Evolutionary conservation across 345 rosid species (phyloP).

Genomic region (Eutrema japonicum): DNA sequence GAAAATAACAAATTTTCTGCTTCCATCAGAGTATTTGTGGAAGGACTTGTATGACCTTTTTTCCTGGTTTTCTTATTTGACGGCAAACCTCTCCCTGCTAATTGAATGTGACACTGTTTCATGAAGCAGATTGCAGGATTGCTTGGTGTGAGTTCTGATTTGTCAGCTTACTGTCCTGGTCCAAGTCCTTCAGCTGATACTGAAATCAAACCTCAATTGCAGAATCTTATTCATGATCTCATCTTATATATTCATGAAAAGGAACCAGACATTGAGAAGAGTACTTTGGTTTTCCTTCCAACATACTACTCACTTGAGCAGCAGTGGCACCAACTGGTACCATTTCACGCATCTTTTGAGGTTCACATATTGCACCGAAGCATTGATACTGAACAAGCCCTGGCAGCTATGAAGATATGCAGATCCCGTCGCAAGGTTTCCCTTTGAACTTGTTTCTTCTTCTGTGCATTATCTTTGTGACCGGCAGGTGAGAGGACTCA

Average conservation of each 20-base stretch:
- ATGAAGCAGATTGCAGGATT: conserved; percentile 61
- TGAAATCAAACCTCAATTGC: conserved; percentile 71
- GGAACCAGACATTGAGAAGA: conserved; percentile 85
- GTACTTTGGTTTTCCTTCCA: conserved; percentile 93
- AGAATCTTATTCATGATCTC: conserved; percentile 73
- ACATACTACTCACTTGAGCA: conserved; percentile 81
- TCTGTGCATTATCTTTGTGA: conserved; percentile 26
- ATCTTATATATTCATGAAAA: conserved; percentile 67
- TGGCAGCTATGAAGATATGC: conserved; percentile 81
- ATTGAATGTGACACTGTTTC: conserved; percentile 31
- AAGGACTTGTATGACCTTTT: conserved; percentile 1
- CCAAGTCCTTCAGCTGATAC: conserved; percentile 64
- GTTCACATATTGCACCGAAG: conserved; percentile 88
- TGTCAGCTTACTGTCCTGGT: conserved; percentile 62
- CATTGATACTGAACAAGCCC: conserved; percentile 84
- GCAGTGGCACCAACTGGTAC: conserved; percentile 76
- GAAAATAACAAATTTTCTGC: neutral
- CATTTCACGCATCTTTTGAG: conserved; percentile 60
- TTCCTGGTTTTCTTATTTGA: conserved; percentile 13
- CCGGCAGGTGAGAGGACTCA: conserved; percentile 8
- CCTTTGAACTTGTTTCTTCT: conserved; percentile 22
- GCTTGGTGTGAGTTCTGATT: conserved; percentile 60
- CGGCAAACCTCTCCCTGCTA: conserved; percentile 16
- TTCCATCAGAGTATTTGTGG: neutral
- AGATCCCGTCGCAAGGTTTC: conserved; percentile 88